Conservation (phyloP, 2,329 filamentous ascomycete genomes). For the Spiromastix sp. region DNA sequence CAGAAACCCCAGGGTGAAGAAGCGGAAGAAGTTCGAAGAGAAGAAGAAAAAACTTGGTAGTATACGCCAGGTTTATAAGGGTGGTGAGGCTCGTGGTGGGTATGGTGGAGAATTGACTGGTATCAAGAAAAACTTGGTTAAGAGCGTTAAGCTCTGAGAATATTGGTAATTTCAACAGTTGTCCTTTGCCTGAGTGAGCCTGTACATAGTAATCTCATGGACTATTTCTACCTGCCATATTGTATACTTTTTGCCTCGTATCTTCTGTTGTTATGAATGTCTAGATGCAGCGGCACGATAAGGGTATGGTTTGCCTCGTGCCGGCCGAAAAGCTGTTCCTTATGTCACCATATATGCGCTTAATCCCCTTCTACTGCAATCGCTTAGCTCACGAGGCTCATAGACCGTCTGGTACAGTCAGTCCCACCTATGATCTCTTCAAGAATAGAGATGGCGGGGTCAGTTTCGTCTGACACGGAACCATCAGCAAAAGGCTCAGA, state of each 20-base stretch:
- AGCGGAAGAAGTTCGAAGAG: slow-evolving; percentile 89
- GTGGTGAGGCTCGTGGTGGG: slow-evolving; percentile 70
- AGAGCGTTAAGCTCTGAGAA: slow-evolving; percentile 75
- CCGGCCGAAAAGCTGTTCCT: too few species aligned
- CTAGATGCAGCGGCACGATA: not conserved
- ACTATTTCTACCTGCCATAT: not conserved
- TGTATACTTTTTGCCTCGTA: too few species aligned
- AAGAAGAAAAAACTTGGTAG: slow-evolving; percentile 95
- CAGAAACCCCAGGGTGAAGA: slow-evolving; percentile 93
- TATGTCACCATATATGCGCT: too few species aligned
- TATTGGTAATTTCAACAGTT: too few species aligned
- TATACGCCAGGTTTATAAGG: slow-evolving; percentile 77
- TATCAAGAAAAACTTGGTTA: slow-evolving; percentile 88
- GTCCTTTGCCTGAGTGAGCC: too few species aligned
- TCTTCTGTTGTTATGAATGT: too few species aligned
- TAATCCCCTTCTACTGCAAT: too few species aligned
- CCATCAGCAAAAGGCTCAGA: slow-evolving; percentile 1
- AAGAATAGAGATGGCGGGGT: too few species aligned
- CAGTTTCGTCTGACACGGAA: not conserved
- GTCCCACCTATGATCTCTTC: too few species aligned
- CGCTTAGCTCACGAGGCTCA: too few species aligned
- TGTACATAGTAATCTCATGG: too few species aligned
- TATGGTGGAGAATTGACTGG: slow-evolving; percentile 89
- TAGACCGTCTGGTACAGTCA: too few species aligned
- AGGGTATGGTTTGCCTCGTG: not conserved